Base-by-base conservation (phyloP, 345 rosid genomes). In the Citrus sp. region DNA sequence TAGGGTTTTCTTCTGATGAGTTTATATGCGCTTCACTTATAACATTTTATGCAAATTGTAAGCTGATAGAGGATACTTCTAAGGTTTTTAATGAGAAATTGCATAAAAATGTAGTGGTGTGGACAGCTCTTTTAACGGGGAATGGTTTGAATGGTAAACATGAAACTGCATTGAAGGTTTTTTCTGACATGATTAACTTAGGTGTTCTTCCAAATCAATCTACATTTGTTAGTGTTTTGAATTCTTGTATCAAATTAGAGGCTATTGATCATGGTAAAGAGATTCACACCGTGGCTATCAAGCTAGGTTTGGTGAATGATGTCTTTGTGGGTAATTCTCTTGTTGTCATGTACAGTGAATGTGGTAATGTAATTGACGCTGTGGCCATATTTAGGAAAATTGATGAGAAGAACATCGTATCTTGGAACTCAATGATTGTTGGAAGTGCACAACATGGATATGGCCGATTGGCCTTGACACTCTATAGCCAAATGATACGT, bases 371-470 rank as follows among this genome's bases (percentile, higher is more conserved):
- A 24, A 73, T 78, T 21, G 86, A 89, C 79, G 90, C 90, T 13
- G 21, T 87, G 30, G 79, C 74, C 70, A 87, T 65, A 77, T 94
- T 94, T 76, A 84, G 9, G 75, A 80, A 54, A 40, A 85, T 90
- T 66, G 38, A 40, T 25, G 75, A 70, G 64, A 91, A 87, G 82
- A 89, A 90, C 75, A 76, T 71, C 6, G 94, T 94, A 25, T 90
- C 97, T 0, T 92, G 94, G 94, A 92, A 92, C 79, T 84, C 95
- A 16, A 79, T 90, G 18, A 88, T 86, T 73, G 87, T 87, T 65
- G 89, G 95, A 64, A 87, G 90, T 58, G 89, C 97, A 13, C 92
- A 90, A 72, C 95, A 94, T 75, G 98, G 97, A 22, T 80, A 5
- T 71, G 92, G 91, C 22, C 65, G 51, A 51, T 81, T 86, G 90